These are phyloP conservation scores for Solanum sejunctum DNA, from an alignment of 257 asterid genomes.

Conservation along the genomic window DNA sequence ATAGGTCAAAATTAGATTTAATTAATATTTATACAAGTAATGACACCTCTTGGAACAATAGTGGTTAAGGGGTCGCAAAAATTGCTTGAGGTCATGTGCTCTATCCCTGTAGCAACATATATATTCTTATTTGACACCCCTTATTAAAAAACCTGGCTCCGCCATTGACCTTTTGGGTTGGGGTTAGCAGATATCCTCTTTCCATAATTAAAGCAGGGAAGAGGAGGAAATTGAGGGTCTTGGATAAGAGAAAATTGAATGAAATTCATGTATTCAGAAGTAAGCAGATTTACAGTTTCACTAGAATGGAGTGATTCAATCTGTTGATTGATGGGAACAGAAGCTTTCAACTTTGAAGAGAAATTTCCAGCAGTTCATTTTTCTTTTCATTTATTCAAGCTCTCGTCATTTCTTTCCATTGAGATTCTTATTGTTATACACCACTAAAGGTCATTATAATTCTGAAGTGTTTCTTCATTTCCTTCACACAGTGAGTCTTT, in stretches of 20 bases:
- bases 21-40: no score
- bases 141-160: no score
- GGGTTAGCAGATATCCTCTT: background rate
- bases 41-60: no score
- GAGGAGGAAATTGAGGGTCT: background rate
- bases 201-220: background rate
- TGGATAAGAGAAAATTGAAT: background rate
- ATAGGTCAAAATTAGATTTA: no score
- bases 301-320: background rate
- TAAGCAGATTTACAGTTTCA: background rate
- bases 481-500: background rate
- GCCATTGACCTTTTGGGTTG: background rate
- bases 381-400: background rate
- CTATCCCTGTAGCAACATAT: no score
- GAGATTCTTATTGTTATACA: background rate
- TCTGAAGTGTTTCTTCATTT: background rate
- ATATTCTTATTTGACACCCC: no score
- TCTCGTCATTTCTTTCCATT: background rate
- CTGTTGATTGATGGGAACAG: background rate
- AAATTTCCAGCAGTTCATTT: background rate
- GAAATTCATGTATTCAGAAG: background rate
- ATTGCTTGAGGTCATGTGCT: no score
- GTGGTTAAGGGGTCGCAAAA: no score
- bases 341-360: background rate
- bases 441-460: background rate